A percentile compares a stretch with the other conserved stretches of the same genome.
phyloP scores from a whole-genome alignment of 768 basidiomycete genomes.

The Calocybe gangraenosa region DNA sequence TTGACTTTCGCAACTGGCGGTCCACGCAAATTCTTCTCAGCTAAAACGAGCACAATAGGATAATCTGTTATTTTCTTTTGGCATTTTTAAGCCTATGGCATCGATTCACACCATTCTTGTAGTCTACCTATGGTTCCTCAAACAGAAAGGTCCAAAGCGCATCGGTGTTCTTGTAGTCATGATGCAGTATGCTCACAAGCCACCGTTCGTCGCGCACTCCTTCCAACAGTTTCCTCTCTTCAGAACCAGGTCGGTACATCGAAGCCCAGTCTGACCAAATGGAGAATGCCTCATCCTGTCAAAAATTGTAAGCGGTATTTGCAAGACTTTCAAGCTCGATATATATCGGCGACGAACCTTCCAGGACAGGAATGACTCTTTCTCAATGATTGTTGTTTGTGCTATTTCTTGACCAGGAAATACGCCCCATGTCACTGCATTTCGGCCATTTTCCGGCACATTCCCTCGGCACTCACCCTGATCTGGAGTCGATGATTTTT shows the following conservation, averaged over 20 bases:
- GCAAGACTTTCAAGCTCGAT: not conserved
- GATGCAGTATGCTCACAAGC: constrained; percentile 91
- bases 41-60: no score
- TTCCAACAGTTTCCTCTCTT: constrained; percentile 71
- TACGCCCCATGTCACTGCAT: constrained; percentile 98
- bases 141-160: constrained; percentile 87
- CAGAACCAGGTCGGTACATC: constrained; percentile 74
- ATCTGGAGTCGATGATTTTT: not conserved
- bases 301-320: constrained; percentile 1
- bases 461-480: constrained; percentile 82
- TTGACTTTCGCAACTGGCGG: no score
- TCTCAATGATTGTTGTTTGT: constrained; percentile 95
- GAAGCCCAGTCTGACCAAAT: constrained; percentile 96
- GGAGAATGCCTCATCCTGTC: constrained; percentile 90
- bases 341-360: constrained; percentile 52
- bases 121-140: constrained; percentile 15
- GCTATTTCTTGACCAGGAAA: constrained; percentile 96
- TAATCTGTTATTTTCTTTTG: no score
- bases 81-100: not conserved
- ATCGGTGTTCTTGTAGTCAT: constrained; percentile 78
- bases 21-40: no score
- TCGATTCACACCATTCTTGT: constrained; percentile 6
- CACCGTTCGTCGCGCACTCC: constrained; percentile 68
- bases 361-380: constrained; percentile 93
- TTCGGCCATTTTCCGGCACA: constrained; percentile 71